phyloP scores from a whole-genome alignment of 345 rosid species.

The Mangifera indica region DNA sequence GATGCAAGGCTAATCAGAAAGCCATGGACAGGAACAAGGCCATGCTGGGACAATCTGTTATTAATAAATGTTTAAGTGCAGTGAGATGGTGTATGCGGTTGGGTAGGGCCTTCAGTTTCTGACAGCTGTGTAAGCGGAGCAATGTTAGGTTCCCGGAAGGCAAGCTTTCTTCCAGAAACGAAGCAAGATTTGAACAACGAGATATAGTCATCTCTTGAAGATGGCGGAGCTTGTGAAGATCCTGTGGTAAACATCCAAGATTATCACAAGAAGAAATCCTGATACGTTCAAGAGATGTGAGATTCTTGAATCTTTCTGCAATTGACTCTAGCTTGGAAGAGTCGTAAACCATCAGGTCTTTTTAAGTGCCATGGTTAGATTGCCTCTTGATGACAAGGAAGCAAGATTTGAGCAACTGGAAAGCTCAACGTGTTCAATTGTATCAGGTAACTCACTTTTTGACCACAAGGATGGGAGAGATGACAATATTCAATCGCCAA shows the following conservation, averaged over 20 bases:
- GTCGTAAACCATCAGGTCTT: background rate
- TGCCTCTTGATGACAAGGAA: background rate
- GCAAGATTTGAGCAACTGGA: background rate
- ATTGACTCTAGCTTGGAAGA: constrained; percentile 1
- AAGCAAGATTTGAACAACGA: background rate
- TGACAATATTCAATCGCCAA: background rate
- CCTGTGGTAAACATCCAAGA: background rate
- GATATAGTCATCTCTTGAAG: background rate
- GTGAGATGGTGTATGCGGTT: background rate
- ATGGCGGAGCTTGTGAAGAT: background rate
- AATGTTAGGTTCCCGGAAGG: background rate
- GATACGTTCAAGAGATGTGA: background rate
- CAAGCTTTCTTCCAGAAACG: constrained; percentile 8
- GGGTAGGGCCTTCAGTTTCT: constrained; percentile 4
- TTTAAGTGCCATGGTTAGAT: background rate
- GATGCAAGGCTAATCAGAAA: constrained; percentile 3
- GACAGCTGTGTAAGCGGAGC: background rate
- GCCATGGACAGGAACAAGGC: constrained; percentile 3
- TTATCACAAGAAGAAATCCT: background rate
- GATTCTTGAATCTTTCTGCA: background rate
- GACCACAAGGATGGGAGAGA: background rate
- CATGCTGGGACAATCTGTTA: background rate
- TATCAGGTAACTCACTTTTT: background rate
- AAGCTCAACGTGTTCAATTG: background rate
- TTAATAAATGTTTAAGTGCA: background rate